Evolutionary conservation across 306 rosid species (phyloP).

Genomic region (Corylus americana): DNA sequence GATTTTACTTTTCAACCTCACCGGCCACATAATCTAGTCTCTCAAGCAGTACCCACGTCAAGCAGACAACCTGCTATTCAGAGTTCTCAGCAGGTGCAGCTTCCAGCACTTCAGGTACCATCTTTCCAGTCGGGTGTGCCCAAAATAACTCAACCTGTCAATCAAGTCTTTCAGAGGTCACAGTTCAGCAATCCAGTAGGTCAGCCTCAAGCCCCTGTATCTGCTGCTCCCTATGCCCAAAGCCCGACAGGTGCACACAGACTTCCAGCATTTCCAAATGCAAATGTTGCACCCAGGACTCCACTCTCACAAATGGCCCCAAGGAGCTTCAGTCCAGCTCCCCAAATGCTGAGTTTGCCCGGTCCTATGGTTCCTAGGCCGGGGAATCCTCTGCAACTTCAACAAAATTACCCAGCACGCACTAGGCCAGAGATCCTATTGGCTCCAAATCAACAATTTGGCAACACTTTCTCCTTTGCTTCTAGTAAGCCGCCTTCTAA

Average conservation of each 20-base stretch:
- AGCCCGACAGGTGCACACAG: constrained; percentile 47
- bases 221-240: constrained; percentile 47
- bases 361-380: constrained; percentile 43
- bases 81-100: constrained; percentile 41
- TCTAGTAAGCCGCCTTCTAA: constrained; percentile 45
- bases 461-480: constrained; percentile 41
- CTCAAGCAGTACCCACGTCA: constrained; percentile 43
- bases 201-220: constrained; percentile 43
- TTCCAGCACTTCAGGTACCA: constrained; percentile 43
- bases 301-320: constrained; percentile 50
- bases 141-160: constrained; percentile 38
- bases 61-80: constrained; percentile 43
- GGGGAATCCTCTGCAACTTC: constrained; percentile 44
- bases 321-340: constrained; percentile 55
- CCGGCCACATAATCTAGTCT: constrained; percentile 45
- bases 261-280: constrained; percentile 49
- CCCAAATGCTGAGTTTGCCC: constrained; percentile 46
- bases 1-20: constrained; percentile 71
- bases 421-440: constrained; percentile 41
- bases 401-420: constrained; percentile 46
- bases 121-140: constrained; percentile 45
- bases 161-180: constrained; percentile 57
- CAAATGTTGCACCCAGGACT: constrained; percentile 42
- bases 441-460: constrained; percentile 47
- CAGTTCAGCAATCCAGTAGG: constrained; percentile 44